A percentile compares a stretch with the other conserved stretches of the same genome.
Conservation (phyloP, 176 grass and related monocot genomes). For the Canna indica region DNA sequence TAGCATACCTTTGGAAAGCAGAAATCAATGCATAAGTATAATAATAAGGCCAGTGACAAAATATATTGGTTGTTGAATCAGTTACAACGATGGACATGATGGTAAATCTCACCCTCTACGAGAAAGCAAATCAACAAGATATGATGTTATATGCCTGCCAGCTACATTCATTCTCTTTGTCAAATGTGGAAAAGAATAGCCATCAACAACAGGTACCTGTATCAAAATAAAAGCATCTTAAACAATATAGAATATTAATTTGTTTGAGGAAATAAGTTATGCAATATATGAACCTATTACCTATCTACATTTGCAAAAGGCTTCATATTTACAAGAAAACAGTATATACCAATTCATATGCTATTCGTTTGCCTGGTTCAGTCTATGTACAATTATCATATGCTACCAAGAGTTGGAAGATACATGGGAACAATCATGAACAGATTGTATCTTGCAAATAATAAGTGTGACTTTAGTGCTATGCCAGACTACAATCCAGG, state of each 20-base stretch:
- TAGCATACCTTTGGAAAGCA: slow-evolving; percentile 59
- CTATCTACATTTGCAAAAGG: not conserved
- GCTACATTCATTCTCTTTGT: slow-evolving; percentile 99
- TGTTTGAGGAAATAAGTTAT: not conserved
- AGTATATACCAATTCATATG: too few species aligned
- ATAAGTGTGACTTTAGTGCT: too few species aligned
- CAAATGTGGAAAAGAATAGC: slow-evolving; percentile 87
- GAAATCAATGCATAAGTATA: slow-evolving; percentile 19
- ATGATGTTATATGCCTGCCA: slow-evolving; percentile 97
- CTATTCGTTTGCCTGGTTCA: too few species aligned
- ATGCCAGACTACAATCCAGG: too few species aligned
- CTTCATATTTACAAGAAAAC: too few species aligned
- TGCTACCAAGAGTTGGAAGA: too few species aligned
- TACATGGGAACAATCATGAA: too few species aligned
- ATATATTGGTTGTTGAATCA: slow-evolving; percentile 18
- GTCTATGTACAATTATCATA: too few species aligned
- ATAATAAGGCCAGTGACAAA: slow-evolving; percentile 12
- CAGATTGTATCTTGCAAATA: too few species aligned
- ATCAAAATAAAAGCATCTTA: slow-evolving; percentile 11
- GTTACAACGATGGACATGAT: slow-evolving; percentile 13
- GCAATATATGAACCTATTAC: not conserved
- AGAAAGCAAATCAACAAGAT: slow-evolving; percentile 91
- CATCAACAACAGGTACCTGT: slow-evolving; percentile 97
- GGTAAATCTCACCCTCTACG: slow-evolving; percentile 70
- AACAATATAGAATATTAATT: not conserved